Evolutionary conservation across 2,329 filamentous ascomycete genomes (phyloP), one percentile per base, ranked within the genome.

Genomic region (Aspergillus novoparasiticus): DNA sequence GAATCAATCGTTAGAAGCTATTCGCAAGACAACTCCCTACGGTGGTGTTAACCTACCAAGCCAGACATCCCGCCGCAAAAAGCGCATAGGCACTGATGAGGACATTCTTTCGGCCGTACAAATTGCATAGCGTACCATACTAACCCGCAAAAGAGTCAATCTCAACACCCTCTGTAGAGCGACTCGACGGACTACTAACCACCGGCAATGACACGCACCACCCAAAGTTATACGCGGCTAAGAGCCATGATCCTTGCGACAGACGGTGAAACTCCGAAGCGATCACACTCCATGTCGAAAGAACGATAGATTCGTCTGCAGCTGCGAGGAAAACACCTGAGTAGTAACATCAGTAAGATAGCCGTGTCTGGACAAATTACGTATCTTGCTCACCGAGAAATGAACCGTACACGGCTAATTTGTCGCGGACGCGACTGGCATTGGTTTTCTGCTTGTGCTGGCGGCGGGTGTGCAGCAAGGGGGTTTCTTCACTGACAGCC

Each of bases 201-300:
- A 80, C 64, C 2, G 78, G 77, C 55, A 82, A 78, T 2, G 74
- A 75, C 3, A 78, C 76, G 55, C 79, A 80, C 59, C 74, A 73
- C 3, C 80, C 81, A 6, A 83, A 74, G 8, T 78, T 75, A 67
- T 81, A 84, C 23, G 78, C 78, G 1, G 77, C 78, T 9, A 83
- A 64, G 0, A 84, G 73, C 81, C 81, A 84, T 39, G 74, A 77
- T 0, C 79, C 80, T 26, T 76, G 72, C 12, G 75, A 71, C 6
- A 83, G 69, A 19, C 75, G 73, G 58, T 79, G 68, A 63, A 84
- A 83, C 23, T 82, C 79, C 0, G 81, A 83, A 0, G 81, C 75
- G 46, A 84, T 80, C 4, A 80, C 78, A 1, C 84, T 83, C 68
- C 89, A 87, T 0, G 88, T 90, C 0, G 89, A 88, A 10, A 91